Evolutionary conservation across 1,284 basidiomycete species (phyloP).

Genomic region (Papiliotrema nemorosa): DNA sequence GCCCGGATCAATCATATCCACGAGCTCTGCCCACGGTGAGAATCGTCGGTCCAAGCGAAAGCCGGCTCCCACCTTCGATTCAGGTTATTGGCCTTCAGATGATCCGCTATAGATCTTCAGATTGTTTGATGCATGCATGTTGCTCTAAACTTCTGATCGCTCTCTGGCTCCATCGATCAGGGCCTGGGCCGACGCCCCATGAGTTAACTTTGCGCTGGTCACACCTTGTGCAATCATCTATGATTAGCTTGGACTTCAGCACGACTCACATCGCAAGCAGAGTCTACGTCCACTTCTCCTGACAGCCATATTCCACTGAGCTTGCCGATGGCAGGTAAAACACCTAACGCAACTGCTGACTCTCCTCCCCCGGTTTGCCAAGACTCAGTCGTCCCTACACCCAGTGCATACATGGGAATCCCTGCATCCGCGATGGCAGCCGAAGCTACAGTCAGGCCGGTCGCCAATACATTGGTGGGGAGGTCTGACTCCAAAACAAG

Average conservation of each 20-base stretch:
- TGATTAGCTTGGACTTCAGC: neutral
- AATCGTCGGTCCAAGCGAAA: neutral
- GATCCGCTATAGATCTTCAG: neutral
- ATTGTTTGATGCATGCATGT: neutral
- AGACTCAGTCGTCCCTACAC: constrained; percentile 27
- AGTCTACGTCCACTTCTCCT: constrained; percentile 53
- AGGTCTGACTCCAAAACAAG: constrained; percentile 89
- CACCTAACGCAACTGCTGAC: constrained; percentile 67
- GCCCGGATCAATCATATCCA: neutral
- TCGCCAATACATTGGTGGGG: constrained; percentile 74
- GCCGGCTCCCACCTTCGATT: neutral
- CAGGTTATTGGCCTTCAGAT: no score
- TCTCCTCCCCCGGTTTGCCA: constrained; percentile 56
- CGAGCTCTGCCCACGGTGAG: neutral
- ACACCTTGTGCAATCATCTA: constrained; percentile 39
- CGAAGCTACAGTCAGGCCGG: constrained; percentile 80
- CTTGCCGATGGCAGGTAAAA: constrained; percentile 84
- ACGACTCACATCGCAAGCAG: constrained; percentile 31
- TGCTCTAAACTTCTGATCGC: neutral
- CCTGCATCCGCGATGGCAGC: constrained; percentile 63
- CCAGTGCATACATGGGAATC: constrained; percentile 43
- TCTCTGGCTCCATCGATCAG: constrained; percentile 22
- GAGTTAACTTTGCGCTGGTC: constrained; percentile 24
- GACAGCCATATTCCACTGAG: constrained; percentile 77
- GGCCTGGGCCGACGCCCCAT: constrained; percentile 28